phyloP scores from a whole-genome alignment of 163 green algal species.

The Prototheca cutis region DNA sequence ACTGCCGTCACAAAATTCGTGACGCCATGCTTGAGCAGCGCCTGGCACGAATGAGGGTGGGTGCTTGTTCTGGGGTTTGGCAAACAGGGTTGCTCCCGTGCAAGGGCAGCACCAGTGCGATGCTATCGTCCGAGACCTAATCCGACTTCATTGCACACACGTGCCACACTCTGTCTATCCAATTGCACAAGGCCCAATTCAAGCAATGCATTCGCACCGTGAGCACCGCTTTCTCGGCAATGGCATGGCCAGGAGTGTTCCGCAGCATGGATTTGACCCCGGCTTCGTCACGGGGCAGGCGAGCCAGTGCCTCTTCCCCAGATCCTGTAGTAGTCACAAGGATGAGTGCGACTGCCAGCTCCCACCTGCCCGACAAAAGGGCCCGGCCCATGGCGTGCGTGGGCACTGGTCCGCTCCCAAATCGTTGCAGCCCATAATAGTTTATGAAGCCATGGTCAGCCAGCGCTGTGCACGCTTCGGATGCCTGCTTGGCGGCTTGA shows the following conservation, averaged over 20 bases:
- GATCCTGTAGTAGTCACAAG: constrained; percentile 33
- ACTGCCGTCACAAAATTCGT: constrained; percentile 42
- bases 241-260: constrained; percentile 42
- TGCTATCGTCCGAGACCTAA: background rate
- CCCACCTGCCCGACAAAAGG: constrained; percentile 66
- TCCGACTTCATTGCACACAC: background rate
- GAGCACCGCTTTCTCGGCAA: constrained; percentile 58
- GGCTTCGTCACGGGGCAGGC: no score
- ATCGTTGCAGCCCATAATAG: constrained; percentile 93
- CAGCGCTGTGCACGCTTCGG: constrained; percentile 36
- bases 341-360: constrained; percentile 58
- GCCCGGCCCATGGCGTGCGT: constrained; percentile 61
- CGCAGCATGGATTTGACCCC: constrained; percentile 28
- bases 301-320: background rate
- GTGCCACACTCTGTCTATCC: background rate
- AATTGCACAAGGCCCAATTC: background rate
- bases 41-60: constrained; percentile 1
- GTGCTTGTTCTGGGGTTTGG: background rate
- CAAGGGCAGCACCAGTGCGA: no score
- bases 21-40: constrained; percentile 13
- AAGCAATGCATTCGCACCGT: constrained; percentile 10
- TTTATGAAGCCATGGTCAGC: constrained; percentile 73
- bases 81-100: background rate
- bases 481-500: constrained; percentile 21
- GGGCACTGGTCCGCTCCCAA: constrained; percentile 47